Conservation (phyloP, 2,329 filamentous ascomycete genomes). For the Aureobasidium melanogenum region DNA sequence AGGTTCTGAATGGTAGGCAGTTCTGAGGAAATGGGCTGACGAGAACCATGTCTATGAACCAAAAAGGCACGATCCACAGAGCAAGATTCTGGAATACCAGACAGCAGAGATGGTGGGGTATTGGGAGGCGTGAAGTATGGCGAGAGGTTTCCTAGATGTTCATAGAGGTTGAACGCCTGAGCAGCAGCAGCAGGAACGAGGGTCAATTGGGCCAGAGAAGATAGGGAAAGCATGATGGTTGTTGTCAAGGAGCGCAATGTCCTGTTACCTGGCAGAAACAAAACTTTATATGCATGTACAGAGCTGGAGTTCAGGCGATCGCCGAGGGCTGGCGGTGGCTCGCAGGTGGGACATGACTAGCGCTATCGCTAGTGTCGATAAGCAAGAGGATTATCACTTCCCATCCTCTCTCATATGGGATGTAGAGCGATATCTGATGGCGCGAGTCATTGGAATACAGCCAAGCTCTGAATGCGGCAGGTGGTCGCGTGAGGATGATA, state of each 20-base stretch:
- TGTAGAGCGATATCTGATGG: not conserved
- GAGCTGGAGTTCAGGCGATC: not conserved
- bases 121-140: constrained; percentile 13
- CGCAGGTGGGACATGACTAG: not conserved
- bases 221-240: not conserved
- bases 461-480: too few species aligned
- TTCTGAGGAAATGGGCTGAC: constrained; percentile 12
- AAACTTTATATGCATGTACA: not conserved
- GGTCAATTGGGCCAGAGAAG: not conserved
- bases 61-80: constrained; percentile 12
- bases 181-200: not conserved
- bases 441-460: too few species aligned
- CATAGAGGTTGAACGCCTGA: constrained; percentile 5
- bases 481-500: too few species aligned
- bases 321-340: not conserved
- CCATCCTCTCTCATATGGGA: not conserved
- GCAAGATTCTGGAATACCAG: constrained; percentile 11
- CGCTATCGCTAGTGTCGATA: constrained; percentile 1
- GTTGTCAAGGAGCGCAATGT: not conserved
- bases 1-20: constrained; percentile 9
- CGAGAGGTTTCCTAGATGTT: constrained; percentile 13
- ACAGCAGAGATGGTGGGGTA: constrained; percentile 5
- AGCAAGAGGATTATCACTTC: not conserved
- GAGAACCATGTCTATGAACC: constrained; percentile 13
- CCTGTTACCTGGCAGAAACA: not conserved